phyloP scores from a whole-genome alignment of 805 yeast genomes.

The Myxozyma neotropica region DNA sequence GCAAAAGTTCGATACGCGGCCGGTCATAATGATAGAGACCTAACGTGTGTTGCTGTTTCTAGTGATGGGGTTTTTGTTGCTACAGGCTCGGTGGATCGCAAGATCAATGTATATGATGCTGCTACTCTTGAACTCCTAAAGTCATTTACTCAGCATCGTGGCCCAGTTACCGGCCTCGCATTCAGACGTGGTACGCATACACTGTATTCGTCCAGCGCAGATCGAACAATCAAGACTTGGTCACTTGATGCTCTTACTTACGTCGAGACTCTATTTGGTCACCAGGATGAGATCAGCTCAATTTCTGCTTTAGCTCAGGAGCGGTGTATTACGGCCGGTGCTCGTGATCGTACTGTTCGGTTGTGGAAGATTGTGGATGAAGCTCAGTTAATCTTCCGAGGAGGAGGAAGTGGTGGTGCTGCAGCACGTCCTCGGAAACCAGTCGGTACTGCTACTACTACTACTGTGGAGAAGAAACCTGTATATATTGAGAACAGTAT shows the following conservation, averaged over 20 bases:
- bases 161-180: slow-evolving; percentile 71
- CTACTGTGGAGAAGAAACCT: not conserved
- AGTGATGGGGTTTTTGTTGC: slow-evolving; percentile 87
- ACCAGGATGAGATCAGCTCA: slow-evolving; percentile 85
- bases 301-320: slow-evolving; percentile 81
- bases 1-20: slow-evolving; percentile 55
- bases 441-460: not conserved
- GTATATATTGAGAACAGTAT: slow-evolving; percentile 80
- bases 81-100: slow-evolving; percentile 85
- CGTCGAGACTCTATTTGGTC: slow-evolving; percentile 90
- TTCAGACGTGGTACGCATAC: slow-evolving; percentile 84
- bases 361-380: slow-evolving; percentile 97
- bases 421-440: slow-evolving; percentile 4
- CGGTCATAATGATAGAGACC: slow-evolving; percentile 75
- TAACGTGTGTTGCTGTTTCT: slow-evolving; percentile 76
- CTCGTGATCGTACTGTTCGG: slow-evolving; percentile 93
- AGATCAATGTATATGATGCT: slow-evolving; percentile 82
- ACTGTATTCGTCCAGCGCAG: slow-evolving; percentile 90
- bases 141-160: slow-evolving; percentile 70
- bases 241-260: slow-evolving; percentile 84
- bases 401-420: slow-evolving; percentile 62
- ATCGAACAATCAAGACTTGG: slow-evolving; percentile 83
- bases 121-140: slow-evolving; percentile 75
- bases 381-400: slow-evolving; percentile 88
- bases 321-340: slow-evolving; percentile 93